A percentile compares a stretch with the other conserved stretches of the same genome.
phyloP scores from a whole-genome alignment of 2,329 filamentous ascomycete species.

The Pseudocercospora eumusae region DNA sequence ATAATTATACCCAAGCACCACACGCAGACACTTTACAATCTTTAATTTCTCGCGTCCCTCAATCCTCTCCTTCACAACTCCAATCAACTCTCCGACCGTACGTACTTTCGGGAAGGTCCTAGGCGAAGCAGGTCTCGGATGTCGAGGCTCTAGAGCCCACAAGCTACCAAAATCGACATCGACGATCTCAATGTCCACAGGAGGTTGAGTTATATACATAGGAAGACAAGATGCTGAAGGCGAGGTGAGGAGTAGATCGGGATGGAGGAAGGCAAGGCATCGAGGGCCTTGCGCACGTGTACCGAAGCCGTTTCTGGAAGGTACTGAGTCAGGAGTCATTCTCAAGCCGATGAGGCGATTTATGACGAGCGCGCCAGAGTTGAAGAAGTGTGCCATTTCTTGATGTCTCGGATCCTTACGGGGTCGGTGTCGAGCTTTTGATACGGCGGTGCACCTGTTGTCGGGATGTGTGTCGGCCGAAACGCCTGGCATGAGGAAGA shows the following conservation, averaged over 20 bases:
- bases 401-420: no score
- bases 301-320: no score
- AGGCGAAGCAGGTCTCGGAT: not conserved
- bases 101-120: not conserved
- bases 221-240: not conserved
- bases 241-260: not conserved
- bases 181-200: not conserved
- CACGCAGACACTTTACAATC: not conserved
- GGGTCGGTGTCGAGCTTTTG: not conserved
- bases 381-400: no score
- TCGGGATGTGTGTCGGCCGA: not conserved
- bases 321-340: no score
- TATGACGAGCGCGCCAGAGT: no score
- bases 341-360: no score
- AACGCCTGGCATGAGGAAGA: constrained; percentile 9
- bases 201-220: not conserved
- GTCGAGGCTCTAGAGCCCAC: not conserved
- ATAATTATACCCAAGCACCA: not conserved
- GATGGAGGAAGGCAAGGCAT: no score
- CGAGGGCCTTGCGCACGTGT: no score
- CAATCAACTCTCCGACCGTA: not conserved
- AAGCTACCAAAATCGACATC: not conserved
- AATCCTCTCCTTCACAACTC: not conserved
- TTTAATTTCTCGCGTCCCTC: not conserved
- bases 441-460: not conserved